Evolutionary conservation across 163 green algal genomes (phyloP), one percentile per base, ranked within the genome.

Genomic region (Coccomyxa subellipsoidea): DNA sequence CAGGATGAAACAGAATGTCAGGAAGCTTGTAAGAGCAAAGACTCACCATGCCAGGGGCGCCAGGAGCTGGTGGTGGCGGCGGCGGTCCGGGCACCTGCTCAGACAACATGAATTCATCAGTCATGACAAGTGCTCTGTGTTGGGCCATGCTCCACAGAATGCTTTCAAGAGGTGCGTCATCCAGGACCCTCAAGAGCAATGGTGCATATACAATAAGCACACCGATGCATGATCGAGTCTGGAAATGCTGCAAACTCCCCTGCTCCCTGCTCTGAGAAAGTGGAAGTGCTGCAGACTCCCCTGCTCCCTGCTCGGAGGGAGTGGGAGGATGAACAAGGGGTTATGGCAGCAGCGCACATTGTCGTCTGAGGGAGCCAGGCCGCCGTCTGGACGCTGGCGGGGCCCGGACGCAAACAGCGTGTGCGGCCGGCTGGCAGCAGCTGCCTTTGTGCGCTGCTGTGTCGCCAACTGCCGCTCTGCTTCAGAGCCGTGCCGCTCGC

Each of bases 401-500:
- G 70, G 70, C 70, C 86, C 88, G 27, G 83, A 87, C 37, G 90
- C 90, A 80, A 93, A 93, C 76, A 92, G 69, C 32, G 87, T 91
- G 85, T 93, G 83, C 29, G 90, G 90, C 54, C 85, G 80, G 37
- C 9, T 86, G 80, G 93, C 86, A 53, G 84, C 78, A 53, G 89
- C 86, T 76, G 86, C 78, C 78, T 92, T 90, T n/a, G 88, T 87
- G 18, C 90, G 89, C 76, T 91, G 84, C 88, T 97, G 93, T 21
- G 93, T 94, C 27, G 96, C 96, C 77, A 99, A 88, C 87, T 98
- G 82, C 0, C 96, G 88, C 91, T 99, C 96, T 5, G 95, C 94
- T 2, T 92, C 94, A 6, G 94, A 98, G 79, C 96, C 96, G 84
- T 98, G 96, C 23, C 96, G 90, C 90, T 99, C 96, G 4, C 95